Evolutionary conservation across 2,329 filamentous ascomycete species (phyloP).

Genomic region (Coleophoma eucalyptorum): DNA sequence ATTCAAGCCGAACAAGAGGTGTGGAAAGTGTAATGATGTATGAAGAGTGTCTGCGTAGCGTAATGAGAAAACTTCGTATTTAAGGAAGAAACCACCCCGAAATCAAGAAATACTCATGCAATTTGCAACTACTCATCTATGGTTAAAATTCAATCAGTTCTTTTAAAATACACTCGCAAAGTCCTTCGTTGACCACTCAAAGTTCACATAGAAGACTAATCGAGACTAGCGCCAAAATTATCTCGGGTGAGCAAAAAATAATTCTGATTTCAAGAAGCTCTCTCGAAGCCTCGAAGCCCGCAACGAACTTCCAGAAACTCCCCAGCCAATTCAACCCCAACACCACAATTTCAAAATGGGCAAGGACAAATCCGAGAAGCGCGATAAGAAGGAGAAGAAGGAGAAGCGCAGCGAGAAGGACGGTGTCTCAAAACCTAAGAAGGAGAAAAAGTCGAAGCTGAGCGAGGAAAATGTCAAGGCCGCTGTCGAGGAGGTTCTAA

Average conservation of each 20-base stretch:
- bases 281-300: not conserved
- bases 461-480: conserved; percentile 48
- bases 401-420: conserved; percentile 54
- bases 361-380: conserved; percentile 4
- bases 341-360: conserved; percentile 2
- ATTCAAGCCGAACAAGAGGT: too few species aligned
- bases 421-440: conserved; percentile 40
- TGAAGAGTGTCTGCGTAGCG: too few species aligned
- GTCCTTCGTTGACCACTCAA: too few species aligned
- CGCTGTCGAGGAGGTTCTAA: conserved; percentile 62
- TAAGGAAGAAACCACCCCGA: too few species aligned
- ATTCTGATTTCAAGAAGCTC: not conserved
- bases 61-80: too few species aligned
- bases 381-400: conserved; percentile 55
- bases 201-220: not conserved
- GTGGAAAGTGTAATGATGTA: too few species aligned
- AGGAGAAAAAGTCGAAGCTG: conserved; percentile 34
- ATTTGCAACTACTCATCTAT: not conserved
- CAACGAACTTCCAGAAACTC: not conserved
- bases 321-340: not conserved
- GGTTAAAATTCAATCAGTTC: too few species aligned
- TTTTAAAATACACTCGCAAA: too few species aligned
- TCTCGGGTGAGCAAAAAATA: conserved; percentile 1
- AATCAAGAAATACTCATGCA: too few species aligned
- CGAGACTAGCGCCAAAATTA: conserved; percentile 4